Evolutionary conservation across 768 basidiomycete genomes (phyloP), one percentile per base, ranked within the genome.

Genomic region (Naematelia aurantialba): DNA sequence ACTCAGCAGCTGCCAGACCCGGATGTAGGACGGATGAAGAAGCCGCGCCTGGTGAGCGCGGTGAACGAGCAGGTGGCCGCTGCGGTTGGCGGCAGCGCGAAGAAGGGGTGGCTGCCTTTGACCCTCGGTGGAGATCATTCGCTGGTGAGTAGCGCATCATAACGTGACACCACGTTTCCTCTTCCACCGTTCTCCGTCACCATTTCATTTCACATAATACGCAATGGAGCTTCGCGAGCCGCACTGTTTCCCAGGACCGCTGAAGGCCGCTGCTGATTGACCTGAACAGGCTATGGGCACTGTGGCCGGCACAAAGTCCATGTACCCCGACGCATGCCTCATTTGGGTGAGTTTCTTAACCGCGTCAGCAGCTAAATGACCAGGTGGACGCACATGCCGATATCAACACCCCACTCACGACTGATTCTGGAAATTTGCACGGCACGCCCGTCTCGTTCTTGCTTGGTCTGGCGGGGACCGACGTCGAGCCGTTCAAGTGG

Each of bases 361-460:
- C 34, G 34, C 30, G 22, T 19, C 1, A 30, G 8, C 4, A 5
- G 5, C 29, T 1, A 48, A 47, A 48, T 47, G 46, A 56, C 22
- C 61, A 77, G 75, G 81, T 98, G 59, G 96, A 99, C 74, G 96
- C 96, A 2, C 96, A 97, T 69, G 88, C 91, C 19, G 96, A 98
- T 75, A 91, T 99, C 80, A 97, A 99, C 78, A 96, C 93, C 4
- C 79, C 83, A 11, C 84, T 87, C 56, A 85, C 89, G 14, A 92
- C 92, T 19, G 86, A 76, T 49, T 72, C 70, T 83, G 94, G 94
- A 27, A 97, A 98, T 78, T 87, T 99, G 47, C 96, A 99, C 78
- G 96, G 96, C 61, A 97, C 96, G 87, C 96, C 96, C 21, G 84
- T 98, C 45, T 90, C 96, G 4, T 98, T 98, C 84, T 84, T 99